phyloP scores from a whole-genome alignment of 768 basidiomycete genomes.

The Naganishia antarctica region DNA sequence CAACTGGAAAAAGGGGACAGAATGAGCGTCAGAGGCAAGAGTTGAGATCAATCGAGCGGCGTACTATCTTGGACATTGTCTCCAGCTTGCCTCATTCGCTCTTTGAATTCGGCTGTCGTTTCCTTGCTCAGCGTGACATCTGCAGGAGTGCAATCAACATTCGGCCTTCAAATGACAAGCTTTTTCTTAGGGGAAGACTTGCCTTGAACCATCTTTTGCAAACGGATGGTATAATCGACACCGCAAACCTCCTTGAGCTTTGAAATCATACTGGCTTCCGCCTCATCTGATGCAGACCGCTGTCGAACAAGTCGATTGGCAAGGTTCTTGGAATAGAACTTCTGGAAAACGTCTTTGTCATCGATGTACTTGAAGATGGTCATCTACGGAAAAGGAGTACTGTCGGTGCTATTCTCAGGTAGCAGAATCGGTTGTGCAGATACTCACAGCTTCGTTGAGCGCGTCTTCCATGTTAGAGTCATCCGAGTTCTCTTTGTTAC shows the following conservation, averaged over 20 bases:
- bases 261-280: slow-evolving; percentile 94
- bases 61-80: slow-evolving; percentile 36
- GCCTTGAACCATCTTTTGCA: slow-evolving; percentile 97
- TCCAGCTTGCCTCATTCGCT: slow-evolving; percentile 80
- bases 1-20: slow-evolving; percentile 54
- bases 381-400: too few relatives aligned
- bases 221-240: slow-evolving; percentile 92
- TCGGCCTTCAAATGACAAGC: neutral
- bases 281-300: slow-evolving; percentile 89
- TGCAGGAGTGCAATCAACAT: slow-evolving; percentile 43
- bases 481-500: slow-evolving; percentile 81
- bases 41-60: too few relatives aligned
- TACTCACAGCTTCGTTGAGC: slow-evolving; percentile 76
- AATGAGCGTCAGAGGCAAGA: neutral
- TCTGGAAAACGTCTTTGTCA: slow-evolving; percentile 98
- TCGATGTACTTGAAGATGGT: slow-evolving; percentile 95
- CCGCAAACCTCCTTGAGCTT: slow-evolving; percentile 95
- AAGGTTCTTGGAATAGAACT: slow-evolving; percentile 91
- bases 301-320: slow-evolving; percentile 87
- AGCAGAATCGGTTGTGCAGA: neutral
- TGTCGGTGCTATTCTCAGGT: too few relatives aligned
- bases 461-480: slow-evolving; percentile 85
- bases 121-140: slow-evolving; percentile 96
- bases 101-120: slow-evolving; percentile 88
- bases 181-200: slow-evolving; percentile 25